A percentile compares a stretch with the other conserved stretches of the same genome.
Conservation (phyloP, 176 grass and related monocot genomes). For the Dactylis glomerata region DNA sequence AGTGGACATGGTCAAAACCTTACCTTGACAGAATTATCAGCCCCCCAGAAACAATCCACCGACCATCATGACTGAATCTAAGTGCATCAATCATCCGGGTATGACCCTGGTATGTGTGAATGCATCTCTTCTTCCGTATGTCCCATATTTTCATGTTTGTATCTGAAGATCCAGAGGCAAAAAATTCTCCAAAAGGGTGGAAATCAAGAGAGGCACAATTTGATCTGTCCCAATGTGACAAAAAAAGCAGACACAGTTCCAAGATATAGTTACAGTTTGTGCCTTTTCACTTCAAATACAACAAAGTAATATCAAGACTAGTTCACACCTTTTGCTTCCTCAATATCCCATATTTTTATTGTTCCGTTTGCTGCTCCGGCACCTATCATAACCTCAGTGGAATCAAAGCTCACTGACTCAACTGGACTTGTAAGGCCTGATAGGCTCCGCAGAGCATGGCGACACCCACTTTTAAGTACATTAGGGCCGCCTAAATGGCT, state of each 20-base stretch:
- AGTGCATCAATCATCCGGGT: slow-evolving; percentile 70
- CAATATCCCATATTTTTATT: slow-evolving; percentile 90
- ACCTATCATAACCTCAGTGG: slow-evolving; percentile 72
- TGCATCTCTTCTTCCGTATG: slow-evolving; percentile 81
- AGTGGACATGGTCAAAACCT: slow-evolving; percentile 11
- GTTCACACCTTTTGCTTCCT: slow-evolving; percentile 71
- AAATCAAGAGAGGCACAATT: slow-evolving; percentile 85
- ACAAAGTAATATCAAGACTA: neutral
- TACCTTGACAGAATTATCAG: slow-evolving; percentile 91
- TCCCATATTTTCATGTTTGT: slow-evolving; percentile 99
- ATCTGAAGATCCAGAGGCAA: slow-evolving; percentile 86
- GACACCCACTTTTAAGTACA: slow-evolving; percentile 23
- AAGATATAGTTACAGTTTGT: neutral
- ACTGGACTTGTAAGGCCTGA: slow-evolving; percentile 84
- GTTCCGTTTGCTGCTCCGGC: slow-evolving; percentile 78
- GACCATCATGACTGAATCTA: slow-evolving; percentile 86
- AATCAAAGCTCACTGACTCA: slow-evolving; percentile 87
- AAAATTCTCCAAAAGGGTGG: slow-evolving; percentile 94
- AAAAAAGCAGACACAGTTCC: too few species aligned
- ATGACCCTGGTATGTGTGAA: slow-evolving; percentile 95
- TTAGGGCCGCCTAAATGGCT: neutral
- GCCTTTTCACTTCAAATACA: neutral
- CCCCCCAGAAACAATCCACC: slow-evolving; percentile 93
- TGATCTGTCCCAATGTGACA: slow-evolving; percentile 75
- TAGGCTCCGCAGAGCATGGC: slow-evolving; percentile 52